phyloP scores from a whole-genome alignment of 345 rosid species.

The Clarkia xantiana region DNA sequence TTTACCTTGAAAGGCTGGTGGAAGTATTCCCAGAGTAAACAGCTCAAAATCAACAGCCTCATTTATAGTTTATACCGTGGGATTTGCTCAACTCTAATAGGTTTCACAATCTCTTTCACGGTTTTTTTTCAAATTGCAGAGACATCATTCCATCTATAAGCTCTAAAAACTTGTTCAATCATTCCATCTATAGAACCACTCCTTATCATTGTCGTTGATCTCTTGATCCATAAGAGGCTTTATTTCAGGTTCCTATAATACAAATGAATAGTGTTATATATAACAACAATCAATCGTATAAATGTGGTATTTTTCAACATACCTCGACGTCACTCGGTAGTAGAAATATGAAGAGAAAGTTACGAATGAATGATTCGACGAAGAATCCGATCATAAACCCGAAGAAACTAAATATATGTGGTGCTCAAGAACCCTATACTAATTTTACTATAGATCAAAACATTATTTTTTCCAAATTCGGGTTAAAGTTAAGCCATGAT shows the following conservation, averaged over 20 bases:
- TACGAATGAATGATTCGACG: constrained; percentile 57
- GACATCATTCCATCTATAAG: constrained; percentile 21
- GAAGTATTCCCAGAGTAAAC: constrained; percentile 76
- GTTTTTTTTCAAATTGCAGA: constrained; percentile 76
- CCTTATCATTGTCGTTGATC: constrained; percentile 23
- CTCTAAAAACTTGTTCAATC: constrained; percentile 69
- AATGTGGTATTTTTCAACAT: neutral
- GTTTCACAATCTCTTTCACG: constrained; percentile 48
- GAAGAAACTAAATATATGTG: constrained; percentile 47
- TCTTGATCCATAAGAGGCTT: constrained; percentile 64
- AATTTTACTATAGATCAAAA: neutral
- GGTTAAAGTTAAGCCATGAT: too few species aligned
- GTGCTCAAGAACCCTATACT: constrained; percentile 68
- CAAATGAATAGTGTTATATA: constrained; percentile 7
- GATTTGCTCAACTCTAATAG: constrained; percentile 84
- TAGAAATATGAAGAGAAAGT: constrained; percentile 58
- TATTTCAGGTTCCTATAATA: constrained; percentile 60
- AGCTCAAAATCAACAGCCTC: constrained; percentile 77
- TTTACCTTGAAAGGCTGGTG: constrained; percentile 84
- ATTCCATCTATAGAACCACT: constrained; percentile 46
- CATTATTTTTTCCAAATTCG: too few species aligned
- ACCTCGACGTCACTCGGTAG: constrained; percentile 76
- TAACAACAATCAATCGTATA: neutral
- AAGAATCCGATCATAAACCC: constrained; percentile 87
- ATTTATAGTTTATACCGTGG: constrained; percentile 81